Percentiles rank a stretch among this genome's conserved stretches.
These are phyloP conservation scores for Globisporangium orthogonon DNA, from an alignment of 352 stramenopile genomes.

Conservation along the genomic window DNA sequence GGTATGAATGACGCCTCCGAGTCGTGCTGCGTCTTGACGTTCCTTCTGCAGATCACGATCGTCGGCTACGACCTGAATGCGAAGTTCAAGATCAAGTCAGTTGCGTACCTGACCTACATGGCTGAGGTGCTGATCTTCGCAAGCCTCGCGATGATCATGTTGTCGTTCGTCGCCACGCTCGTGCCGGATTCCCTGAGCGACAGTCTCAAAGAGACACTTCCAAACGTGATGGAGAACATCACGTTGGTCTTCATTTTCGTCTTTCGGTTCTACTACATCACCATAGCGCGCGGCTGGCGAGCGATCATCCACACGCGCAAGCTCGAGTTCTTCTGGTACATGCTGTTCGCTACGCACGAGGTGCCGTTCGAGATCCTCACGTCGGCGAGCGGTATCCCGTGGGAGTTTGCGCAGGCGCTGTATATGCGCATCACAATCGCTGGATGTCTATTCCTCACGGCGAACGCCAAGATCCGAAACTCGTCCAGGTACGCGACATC, in stretches of 20 bases:
- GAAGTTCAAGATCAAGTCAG: slow-evolving; percentile 19
- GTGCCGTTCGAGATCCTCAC: slow-evolving; percentile 20
- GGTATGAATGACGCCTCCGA: slow-evolving; percentile 31
- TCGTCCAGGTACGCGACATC: slow-evolving; percentile 5
- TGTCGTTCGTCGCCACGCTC: slow-evolving; percentile 5
- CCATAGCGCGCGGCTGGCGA: slow-evolving; percentile 14
- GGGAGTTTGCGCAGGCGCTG: slow-evolving; percentile 32
- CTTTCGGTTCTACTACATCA: slow-evolving; percentile 38
- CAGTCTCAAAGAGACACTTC: slow-evolving; percentile 11
- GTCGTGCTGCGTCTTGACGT: slow-evolving; percentile 21
- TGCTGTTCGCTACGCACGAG: slow-evolving; percentile 31
- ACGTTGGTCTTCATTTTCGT: slow-evolving; percentile 27
- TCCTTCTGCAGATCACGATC: slow-evolving; percentile 36
- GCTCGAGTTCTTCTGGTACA: slow-evolving; percentile 20
- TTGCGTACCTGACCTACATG: slow-evolving; percentile 18
- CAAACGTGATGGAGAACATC: slow-evolving; percentile 22
- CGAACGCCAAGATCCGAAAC: neutral
- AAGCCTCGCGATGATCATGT: neutral
- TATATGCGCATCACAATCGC: slow-evolving; percentile 31
- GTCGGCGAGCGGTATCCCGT: slow-evolving; percentile 19
- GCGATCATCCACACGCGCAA: slow-evolving; percentile 8
- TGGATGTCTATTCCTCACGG: no score
- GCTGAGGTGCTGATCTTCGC: slow-evolving; percentile 18
- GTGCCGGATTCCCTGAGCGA: slow-evolving; percentile 3
- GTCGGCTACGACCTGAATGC: slow-evolving; percentile 20